Conservation (phyloP, 2,329 filamentous ascomycete genomes). For the Penicillium sp. region DNA sequence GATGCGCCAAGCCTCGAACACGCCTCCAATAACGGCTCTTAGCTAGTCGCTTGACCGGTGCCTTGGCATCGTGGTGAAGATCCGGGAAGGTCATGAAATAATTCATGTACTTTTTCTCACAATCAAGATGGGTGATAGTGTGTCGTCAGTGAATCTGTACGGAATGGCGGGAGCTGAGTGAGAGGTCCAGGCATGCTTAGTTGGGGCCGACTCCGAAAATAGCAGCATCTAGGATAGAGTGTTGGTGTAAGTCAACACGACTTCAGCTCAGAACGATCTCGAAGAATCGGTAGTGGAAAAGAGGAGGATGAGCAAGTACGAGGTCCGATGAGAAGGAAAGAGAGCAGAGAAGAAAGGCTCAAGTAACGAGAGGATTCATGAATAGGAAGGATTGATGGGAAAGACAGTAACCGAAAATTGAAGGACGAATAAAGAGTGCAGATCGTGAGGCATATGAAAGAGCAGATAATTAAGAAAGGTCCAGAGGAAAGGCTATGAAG, state of each 20-base stretch:
- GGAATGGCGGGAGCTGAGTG: not conserved
- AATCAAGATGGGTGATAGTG: not conserved
- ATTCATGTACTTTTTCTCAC: too few relatives aligned
- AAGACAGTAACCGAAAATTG: too few relatives aligned
- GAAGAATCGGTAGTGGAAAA: too few relatives aligned
- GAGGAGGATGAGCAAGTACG: too few relatives aligned
- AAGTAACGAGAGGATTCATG: too few relatives aligned
- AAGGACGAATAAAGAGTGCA: too few relatives aligned
- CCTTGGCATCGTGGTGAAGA: not conserved
- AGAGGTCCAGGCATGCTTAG: not conserved
- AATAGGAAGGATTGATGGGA: too few relatives aligned
- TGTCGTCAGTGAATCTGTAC: not conserved
- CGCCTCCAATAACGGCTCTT: conserved; percentile 26
- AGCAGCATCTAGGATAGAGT: not conserved
- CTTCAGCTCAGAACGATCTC: too few relatives aligned
- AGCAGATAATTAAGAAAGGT: not conserved
- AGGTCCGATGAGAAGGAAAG: not conserved
- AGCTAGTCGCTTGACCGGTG: conserved; percentile 19
- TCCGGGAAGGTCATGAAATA: not conserved
- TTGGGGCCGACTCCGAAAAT: not conserved
- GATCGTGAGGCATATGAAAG: too few relatives aligned
- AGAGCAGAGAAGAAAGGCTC: not conserved
- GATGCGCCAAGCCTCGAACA: conserved; percentile 24
- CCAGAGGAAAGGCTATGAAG: not conserved
- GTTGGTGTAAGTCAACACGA: too few relatives aligned